Conservation (phyloP, 2,329 filamentous ascomycete species). For the Beauveria scarabaeidicola region DNA sequence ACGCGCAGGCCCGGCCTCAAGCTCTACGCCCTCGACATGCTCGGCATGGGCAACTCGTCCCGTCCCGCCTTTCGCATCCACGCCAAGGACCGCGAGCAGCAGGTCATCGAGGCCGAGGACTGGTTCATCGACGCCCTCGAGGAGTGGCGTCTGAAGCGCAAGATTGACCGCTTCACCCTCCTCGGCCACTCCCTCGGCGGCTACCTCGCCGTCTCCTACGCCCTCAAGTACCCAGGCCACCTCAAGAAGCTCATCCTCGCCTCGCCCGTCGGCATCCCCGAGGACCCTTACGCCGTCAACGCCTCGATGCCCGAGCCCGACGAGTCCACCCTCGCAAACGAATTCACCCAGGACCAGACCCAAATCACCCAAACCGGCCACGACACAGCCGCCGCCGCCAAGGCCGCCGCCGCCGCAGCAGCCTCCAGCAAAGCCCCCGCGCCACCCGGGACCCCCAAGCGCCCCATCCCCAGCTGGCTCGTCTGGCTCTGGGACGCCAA, state of each 20-base stretch:
- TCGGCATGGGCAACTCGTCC: constrained; percentile 87
- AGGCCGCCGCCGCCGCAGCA: constrained; percentile 15
- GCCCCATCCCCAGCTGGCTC: constrained; percentile 74
- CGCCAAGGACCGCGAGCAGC: constrained; percentile 69
- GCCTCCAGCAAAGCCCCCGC: constrained; percentile 24
- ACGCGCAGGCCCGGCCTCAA: constrained; percentile 75
- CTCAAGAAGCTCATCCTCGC: constrained; percentile 94
- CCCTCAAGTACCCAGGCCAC: constrained; percentile 88
- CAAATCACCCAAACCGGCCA: constrained; percentile 33
- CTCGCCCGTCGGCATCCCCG: constrained; percentile 88
- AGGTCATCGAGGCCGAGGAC: constrained; percentile 80
- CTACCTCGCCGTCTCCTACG: constrained; percentile 91
- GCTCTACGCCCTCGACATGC: constrained; percentile 86
- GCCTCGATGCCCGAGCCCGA: constrained; percentile 71
- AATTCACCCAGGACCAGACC: constrained; percentile 69
- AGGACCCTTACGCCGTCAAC: constrained; percentile 82
- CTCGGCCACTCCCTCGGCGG: constrained; percentile 90
- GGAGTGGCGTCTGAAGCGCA: constrained; percentile 84
- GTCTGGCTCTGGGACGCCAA: constrained; percentile 96
- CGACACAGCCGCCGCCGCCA: constrained; percentile 20
- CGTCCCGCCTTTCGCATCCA: constrained; percentile 77
- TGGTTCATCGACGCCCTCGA: constrained; percentile 97
- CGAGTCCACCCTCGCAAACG: constrained; percentile 64
- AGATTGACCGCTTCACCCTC: constrained; percentile 88
- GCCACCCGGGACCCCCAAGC: constrained; percentile 26